phyloP scores from a whole-genome alignment of 345 rosid genomes.

The Lepidium africanum region DNA sequence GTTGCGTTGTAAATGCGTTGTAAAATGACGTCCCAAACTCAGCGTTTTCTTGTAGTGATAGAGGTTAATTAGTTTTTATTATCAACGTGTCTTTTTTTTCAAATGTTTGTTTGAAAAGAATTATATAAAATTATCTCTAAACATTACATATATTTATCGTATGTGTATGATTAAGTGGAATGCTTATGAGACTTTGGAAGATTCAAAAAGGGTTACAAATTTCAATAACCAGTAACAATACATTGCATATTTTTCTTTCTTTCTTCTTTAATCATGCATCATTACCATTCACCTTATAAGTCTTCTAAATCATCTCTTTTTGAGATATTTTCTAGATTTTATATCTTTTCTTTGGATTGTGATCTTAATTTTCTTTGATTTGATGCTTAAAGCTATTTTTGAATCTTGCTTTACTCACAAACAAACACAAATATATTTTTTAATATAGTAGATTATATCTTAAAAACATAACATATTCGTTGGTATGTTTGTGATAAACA shows the following conservation, averaged over 20 bases:
- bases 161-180: background rate
- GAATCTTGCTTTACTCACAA: conserved; percentile 17
- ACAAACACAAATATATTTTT: background rate
- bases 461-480: background rate
- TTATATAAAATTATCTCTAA: background rate
- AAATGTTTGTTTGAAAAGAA: background rate
- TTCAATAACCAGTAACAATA: conserved; percentile 11
- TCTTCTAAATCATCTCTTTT: conserved; percentile 10
- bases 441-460: background rate
- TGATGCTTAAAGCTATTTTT: conserved; percentile 17
- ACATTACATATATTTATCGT: background rate
- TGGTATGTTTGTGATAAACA: background rate
- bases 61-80: conserved; percentile 5
- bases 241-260: conserved; percentile 13
- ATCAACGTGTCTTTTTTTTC: conserved; percentile 8
- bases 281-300: conserved; percentile 23
- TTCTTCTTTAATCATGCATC: conserved; percentile 12
- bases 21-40: too few species aligned
- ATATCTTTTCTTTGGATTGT: conserved; percentile 17
- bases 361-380: conserved; percentile 16
- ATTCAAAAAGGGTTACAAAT: conserved; percentile 1
- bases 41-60: too few species aligned
- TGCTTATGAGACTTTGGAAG: conserved; percentile 1
- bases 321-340: conserved; percentile 24
- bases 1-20: too few species aligned